Evolutionary conservation across 345 rosid species (phyloP).

Genomic region (Populus davidiana): DNA sequence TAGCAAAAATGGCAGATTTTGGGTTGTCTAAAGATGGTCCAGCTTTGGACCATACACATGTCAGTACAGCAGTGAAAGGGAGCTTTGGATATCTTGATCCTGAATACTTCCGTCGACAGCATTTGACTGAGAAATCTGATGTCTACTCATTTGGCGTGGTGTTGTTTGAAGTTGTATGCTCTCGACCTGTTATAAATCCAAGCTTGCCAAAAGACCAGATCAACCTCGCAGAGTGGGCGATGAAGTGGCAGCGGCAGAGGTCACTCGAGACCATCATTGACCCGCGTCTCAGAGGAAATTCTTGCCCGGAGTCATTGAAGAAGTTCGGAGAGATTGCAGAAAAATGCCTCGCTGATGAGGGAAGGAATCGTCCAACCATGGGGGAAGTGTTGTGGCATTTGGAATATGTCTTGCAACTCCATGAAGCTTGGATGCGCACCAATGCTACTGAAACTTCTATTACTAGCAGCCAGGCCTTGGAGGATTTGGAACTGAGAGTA

Average conservation of each 20-base stretch:
- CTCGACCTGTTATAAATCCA: constrained; percentile 86
- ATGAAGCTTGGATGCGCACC: constrained; percentile 62
- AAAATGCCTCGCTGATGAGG: constrained; percentile 81
- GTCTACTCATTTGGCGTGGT: constrained; percentile 89
- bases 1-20: constrained; percentile 90
- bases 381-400: constrained; percentile 89
- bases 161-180: constrained; percentile 76
- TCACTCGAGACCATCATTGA: constrained; percentile 69
- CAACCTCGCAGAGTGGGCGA: constrained; percentile 92
- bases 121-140: constrained; percentile 86
- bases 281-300: constrained; percentile 45
- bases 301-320: constrained; percentile 60
- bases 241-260: constrained; percentile 68
- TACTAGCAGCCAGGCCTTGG: constrained; percentile 39
- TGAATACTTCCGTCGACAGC: constrained; percentile 77
- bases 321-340: constrained; percentile 90
- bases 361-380: constrained; percentile 83
- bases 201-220: constrained; percentile 87
- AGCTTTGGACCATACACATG: constrained; percentile 85
- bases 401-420: constrained; percentile 83
- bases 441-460: constrained; percentile 36
- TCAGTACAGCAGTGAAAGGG: constrained; percentile 92
- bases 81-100: constrained; percentile 94
- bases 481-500: constrained; percentile 21
- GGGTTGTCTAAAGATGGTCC: constrained; percentile 85